Conservation (phyloP, 176 grass and related monocot genomes). For the Puccinellia tenuiflora region DNA sequence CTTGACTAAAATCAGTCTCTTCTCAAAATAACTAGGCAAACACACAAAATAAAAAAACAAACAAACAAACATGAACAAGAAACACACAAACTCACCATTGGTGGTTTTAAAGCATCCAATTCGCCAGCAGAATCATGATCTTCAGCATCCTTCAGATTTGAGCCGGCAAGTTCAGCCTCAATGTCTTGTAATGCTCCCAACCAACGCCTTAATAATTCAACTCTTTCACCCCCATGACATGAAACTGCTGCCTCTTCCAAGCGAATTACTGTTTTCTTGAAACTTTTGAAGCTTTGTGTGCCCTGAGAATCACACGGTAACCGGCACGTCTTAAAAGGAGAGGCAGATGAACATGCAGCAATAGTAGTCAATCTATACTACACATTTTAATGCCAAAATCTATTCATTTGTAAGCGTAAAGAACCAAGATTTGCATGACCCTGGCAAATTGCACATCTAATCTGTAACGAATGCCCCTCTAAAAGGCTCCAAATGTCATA, state of each 20-base stretch:
- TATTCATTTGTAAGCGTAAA: not conserved
- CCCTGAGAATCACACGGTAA: constrained; percentile 40
- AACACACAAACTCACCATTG: constrained; percentile 36
- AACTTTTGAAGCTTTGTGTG: constrained; percentile 64
- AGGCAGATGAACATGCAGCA: not conserved
- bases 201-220: constrained; percentile 74
- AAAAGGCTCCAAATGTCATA: not conserved
- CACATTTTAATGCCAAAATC: not conserved
- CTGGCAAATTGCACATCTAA: not conserved
- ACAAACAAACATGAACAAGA: not conserved
- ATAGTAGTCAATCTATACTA: not conserved
- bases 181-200: constrained; percentile 73
- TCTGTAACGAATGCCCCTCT: not conserved
- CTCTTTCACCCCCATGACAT: constrained; percentile 65
- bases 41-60: not conserved
- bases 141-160: constrained; percentile 42
- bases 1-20: not conserved
- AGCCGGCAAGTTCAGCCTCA: constrained; percentile 33
- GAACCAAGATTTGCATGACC: not conserved
- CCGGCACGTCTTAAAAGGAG: not conserved
- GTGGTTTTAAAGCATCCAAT: constrained; percentile 45
- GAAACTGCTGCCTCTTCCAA: constrained; percentile 86
- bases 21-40: constrained; percentile 7
- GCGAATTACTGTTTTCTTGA: constrained; percentile 68
- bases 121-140: constrained; percentile 26